phyloP scores from a whole-genome alignment of 2,329 filamentous ascomycete species.

The Aspergillus ustus region DNA sequence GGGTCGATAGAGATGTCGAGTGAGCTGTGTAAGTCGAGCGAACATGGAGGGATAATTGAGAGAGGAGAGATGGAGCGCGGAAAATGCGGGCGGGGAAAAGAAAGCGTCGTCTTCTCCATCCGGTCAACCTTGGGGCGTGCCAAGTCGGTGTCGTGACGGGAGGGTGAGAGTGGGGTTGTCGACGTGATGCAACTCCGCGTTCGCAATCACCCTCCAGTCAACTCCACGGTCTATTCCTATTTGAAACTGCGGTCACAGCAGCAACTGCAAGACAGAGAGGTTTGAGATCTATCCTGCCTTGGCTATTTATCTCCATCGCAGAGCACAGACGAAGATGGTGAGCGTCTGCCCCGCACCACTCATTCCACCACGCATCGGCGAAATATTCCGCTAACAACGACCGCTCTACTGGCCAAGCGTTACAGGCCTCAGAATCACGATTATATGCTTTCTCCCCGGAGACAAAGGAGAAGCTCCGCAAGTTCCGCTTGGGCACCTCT shows the following conservation, averaged over 20 bases:
- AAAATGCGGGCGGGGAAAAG: slow-evolving; percentile 11
- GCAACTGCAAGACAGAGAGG: neutral
- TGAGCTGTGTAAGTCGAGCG: slow-evolving; percentile 72
- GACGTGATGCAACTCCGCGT: slow-evolving; percentile 4
- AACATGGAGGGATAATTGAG: slow-evolving; percentile 65
- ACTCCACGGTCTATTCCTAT: neutral
- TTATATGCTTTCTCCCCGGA: slow-evolving; percentile 92
- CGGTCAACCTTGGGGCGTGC: neutral
- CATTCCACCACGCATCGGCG: neutral
- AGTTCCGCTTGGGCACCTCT: slow-evolving; percentile 91
- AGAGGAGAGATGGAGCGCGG: slow-evolving; percentile 9
- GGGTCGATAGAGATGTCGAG: slow-evolving; percentile 71
- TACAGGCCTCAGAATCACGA: slow-evolving; percentile 74
- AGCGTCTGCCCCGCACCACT: slow-evolving; percentile 23
- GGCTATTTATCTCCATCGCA: neutral
- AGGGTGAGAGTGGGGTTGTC: slow-evolving; percentile 3
- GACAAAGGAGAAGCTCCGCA: slow-evolving; percentile 86
- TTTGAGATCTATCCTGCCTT: neutral
- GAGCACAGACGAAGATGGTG: slow-evolving; percentile 22
- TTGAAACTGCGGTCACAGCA: neutral
- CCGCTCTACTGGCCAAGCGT: neutral
- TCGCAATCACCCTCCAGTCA: neutral
- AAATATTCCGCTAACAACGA: slow-evolving; percentile 6
- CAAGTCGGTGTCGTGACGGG: slow-evolving; percentile 5
- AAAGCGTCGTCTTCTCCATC: neutral